phyloP scores from a whole-genome alignment of 441 rosid genomes.

The Viola pubescens region DNA sequence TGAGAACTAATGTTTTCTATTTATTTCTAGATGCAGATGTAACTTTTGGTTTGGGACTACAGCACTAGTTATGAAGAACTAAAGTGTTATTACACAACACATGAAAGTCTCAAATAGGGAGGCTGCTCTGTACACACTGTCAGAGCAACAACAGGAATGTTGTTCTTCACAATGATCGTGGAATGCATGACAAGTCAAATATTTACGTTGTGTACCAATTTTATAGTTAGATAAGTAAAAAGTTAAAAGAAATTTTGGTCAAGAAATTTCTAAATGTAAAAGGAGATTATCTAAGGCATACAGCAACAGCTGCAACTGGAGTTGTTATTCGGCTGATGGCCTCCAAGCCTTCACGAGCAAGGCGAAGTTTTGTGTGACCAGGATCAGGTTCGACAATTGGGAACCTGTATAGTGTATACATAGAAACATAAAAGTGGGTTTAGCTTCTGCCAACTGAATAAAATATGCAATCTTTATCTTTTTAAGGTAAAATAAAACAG shows the following conservation, averaged over 20 bases:
- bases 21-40: too few species aligned
- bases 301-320: constrained; percentile 95
- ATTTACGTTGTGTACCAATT: not conserved
- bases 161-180: too few species aligned
- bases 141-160: not conserved
- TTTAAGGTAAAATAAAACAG: too few species aligned
- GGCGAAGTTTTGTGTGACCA: constrained; percentile 93
- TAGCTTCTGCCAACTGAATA: too few species aligned
- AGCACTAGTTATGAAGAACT: too few species aligned
- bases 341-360: constrained; percentile 82
- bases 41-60: too few species aligned
- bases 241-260: not conserved
- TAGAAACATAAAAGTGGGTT: too few species aligned
- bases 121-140: too few species aligned
- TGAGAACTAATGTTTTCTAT: too few species aligned
- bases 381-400: constrained; percentile 97
- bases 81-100: too few species aligned
- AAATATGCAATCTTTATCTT: too few species aligned
- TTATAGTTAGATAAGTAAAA: not conserved
- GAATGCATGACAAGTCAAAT: not conserved
- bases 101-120: too few species aligned
- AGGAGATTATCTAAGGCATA: constrained; percentile 36
- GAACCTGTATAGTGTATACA: constrained; percentile 39
- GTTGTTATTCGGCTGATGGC: constrained; percentile 73
- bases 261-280: not conserved